These are phyloP conservation scores for Yamadazyma triangularis DNA, from an alignment of 1,139 yeast genomes.

Conservation along the genomic window DNA sequence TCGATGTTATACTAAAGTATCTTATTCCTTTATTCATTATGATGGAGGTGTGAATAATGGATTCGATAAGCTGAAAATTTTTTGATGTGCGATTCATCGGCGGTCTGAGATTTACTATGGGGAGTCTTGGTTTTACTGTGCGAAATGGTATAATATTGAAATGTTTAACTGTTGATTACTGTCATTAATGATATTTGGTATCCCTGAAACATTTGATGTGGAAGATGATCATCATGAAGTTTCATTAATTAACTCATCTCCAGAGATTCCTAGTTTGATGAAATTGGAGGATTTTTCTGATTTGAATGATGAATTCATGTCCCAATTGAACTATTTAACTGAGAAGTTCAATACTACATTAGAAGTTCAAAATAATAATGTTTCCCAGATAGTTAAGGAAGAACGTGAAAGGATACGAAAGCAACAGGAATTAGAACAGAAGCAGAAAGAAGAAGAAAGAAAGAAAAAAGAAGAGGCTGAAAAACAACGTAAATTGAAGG, in stretches of 20 bases:
- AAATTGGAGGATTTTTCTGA: slow-evolving; percentile 2
- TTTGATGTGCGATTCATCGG: too few species aligned
- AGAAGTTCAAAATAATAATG: slow-evolving; percentile 15
- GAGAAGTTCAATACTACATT: not conserved
- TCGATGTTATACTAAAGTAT: slow-evolving; percentile 12
- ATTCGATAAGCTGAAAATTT: too few species aligned
- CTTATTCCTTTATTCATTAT: slow-evolving; percentile 10
- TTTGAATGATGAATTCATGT: slow-evolving; percentile 2
- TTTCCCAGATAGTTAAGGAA: slow-evolving; percentile 12
- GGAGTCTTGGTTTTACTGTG: too few species aligned
- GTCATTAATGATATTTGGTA: slow-evolving; percentile 20
- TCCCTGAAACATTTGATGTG: slow-evolving; percentile 21
- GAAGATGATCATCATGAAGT: slow-evolving; percentile 10
- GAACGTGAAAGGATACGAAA: slow-evolving; percentile 17
- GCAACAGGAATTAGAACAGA: slow-evolving; percentile 12
- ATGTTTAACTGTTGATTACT: not conserved
- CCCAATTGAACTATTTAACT: slow-evolving; percentile 7
- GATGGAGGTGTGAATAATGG: too few species aligned
- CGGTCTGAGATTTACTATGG: too few species aligned
- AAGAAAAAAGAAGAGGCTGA: slow-evolving; percentile 9
- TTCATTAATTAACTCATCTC: not conserved
- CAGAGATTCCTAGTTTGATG: not conserved
- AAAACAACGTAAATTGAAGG: slow-evolving; percentile 6
- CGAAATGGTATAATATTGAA: too few species aligned
- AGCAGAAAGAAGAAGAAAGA: slow-evolving; percentile 10